Evolutionary conservation across 495 filamentous ascomycete genomes (phyloP).

Genomic region (Penicillium angulare): DNA sequence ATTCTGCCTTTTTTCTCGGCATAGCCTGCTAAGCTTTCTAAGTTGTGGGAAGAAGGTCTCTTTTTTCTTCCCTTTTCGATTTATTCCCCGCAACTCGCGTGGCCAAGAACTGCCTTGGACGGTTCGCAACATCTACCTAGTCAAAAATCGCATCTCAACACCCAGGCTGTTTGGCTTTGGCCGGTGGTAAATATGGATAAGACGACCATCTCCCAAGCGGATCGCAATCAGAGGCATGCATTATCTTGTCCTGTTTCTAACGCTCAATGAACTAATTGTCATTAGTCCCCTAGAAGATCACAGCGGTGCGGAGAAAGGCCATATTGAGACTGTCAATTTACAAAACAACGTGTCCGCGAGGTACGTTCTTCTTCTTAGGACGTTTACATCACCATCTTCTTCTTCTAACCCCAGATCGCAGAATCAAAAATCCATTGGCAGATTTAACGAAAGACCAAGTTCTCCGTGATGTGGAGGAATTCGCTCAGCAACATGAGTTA

Average conservation of each 20-base stretch:
- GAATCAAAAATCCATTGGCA: slow-evolving; percentile 62
- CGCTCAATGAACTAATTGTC: slow-evolving; percentile 1
- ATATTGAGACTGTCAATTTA: slow-evolving; percentile 43
- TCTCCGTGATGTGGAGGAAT: slow-evolving; percentile 54
- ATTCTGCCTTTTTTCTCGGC: too few species aligned
- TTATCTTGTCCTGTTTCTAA: background rate
- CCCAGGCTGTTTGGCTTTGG: too few species aligned
- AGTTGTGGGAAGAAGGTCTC: too few species aligned
- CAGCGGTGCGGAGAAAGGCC: slow-evolving; percentile 30
- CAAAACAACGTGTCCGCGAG: slow-evolving; percentile 51
- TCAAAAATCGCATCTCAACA: too few species aligned
- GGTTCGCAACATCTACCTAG: too few species aligned
- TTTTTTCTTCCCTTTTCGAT: too few species aligned
- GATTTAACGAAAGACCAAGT: slow-evolving; percentile 51
- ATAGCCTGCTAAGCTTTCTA: too few species aligned
- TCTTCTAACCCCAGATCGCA: slow-evolving; percentile 10
- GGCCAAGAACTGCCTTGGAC: too few species aligned
- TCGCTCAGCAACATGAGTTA: slow-evolving; percentile 49
- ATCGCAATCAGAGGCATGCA: background rate
- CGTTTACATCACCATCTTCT: background rate
- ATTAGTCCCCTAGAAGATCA: slow-evolving; percentile 12
- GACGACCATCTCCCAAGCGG: background rate
- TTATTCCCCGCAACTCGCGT: too few species aligned
- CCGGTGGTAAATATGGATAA: too few species aligned
- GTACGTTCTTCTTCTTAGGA: slow-evolving; percentile 24